Evolutionary conservation across 345 rosid genomes (phyloP).

Genomic region (Salix dunnii): DNA sequence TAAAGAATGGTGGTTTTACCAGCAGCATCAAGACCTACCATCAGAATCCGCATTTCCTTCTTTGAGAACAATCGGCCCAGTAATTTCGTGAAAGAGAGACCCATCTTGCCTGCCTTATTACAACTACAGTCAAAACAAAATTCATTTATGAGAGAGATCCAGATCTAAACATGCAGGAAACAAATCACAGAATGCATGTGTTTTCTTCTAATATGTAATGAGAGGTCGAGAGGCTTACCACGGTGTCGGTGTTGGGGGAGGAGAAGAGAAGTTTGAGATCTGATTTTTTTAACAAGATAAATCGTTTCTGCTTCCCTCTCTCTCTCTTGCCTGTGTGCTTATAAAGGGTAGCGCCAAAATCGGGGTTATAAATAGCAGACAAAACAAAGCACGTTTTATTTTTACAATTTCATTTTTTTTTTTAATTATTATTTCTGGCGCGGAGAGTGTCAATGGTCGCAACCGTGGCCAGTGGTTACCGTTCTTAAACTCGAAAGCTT

Average conservation of each 20-base stretch:
- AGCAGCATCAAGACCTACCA: constrained; percentile 11
- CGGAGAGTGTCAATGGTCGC: neutral
- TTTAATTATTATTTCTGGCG: neutral
- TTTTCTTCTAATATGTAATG: neutral
- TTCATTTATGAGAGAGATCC: neutral
- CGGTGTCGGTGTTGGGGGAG: neutral
- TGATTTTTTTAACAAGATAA: neutral
- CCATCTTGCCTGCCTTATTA: neutral
- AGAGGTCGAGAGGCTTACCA: neutral
- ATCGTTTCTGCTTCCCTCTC: neutral
- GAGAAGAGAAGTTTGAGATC: neutral
- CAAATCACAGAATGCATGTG: neutral
- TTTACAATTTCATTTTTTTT: neutral
- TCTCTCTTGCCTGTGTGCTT: neutral
- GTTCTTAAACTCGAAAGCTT: neutral
- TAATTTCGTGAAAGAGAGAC: neutral
- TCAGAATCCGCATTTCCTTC: constrained; percentile 8
- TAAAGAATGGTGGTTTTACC: constrained; percentile 11
- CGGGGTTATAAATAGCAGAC: neutral
- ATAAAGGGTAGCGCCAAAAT: neutral
- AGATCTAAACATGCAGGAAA: neutral
- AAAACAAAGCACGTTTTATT: neutral
- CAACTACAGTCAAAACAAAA: neutral
- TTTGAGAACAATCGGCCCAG: constrained; percentile 3
- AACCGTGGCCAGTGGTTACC: neutral